Evolutionary conservation across 305 asterid genomes (phyloP).

Genomic region (Fraxinus sp.): DNA sequence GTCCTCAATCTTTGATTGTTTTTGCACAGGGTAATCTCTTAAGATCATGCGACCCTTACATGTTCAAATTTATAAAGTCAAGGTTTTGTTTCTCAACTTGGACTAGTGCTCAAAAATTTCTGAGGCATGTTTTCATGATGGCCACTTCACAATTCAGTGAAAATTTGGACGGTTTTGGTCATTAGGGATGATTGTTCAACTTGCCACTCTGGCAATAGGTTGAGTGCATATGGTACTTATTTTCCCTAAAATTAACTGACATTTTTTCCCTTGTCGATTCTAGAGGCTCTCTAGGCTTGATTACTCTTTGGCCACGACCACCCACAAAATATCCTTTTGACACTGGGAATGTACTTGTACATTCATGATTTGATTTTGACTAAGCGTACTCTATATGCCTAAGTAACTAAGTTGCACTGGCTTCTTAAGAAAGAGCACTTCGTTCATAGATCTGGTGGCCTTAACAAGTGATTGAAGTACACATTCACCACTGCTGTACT

Average conservation of each 20-base stretch:
- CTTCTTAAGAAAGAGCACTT: background rate
- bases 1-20: background rate
- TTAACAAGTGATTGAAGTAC: background rate
- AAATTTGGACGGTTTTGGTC: background rate
- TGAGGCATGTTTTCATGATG: background rate
- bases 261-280: background rate
- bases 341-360: background rate
- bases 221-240: background rate
- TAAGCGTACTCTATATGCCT: background rate
- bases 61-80: background rate
- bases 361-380: background rate
- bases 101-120: background rate
- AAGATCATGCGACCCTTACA: background rate
- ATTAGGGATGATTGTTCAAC: background rate
- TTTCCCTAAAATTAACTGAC: background rate
- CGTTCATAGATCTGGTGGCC: background rate
- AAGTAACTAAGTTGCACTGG: background rate
- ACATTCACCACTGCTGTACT: background rate
- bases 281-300: background rate
- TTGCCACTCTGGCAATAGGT: background rate
- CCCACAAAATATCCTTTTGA: background rate
- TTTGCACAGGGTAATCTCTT: background rate
- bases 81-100: background rate
- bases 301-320: background rate
- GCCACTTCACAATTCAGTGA: background rate